Evolutionary conservation across 768 basidiomycete species (phyloP).

Genomic region (Pulveroboletus frians): DNA sequence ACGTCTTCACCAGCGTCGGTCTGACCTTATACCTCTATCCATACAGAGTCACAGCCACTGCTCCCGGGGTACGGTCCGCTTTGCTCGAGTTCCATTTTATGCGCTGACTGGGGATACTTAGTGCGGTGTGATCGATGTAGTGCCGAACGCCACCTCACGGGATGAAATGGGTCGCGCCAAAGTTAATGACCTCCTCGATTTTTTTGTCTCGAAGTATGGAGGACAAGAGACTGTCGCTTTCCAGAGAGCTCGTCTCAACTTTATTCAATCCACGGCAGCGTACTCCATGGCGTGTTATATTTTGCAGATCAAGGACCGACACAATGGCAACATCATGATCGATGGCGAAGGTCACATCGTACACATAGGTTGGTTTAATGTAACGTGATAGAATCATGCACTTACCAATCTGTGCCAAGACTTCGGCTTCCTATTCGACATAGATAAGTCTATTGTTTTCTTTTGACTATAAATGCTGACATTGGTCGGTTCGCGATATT

Average conservation of each 20-base stretch:
- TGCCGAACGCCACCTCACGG: slow-evolving; percentile 94
- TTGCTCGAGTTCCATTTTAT: neutral
- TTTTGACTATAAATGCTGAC: slow-evolving; percentile 21
- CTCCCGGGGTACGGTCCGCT: slow-evolving; percentile 70
- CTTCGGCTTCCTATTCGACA: slow-evolving; percentile 95
- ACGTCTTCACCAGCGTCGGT: slow-evolving; percentile 86
- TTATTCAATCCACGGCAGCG: slow-evolving; percentile 98
- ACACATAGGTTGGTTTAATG: slow-evolving; percentile 69
- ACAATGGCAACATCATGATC: slow-evolving; percentile 99
- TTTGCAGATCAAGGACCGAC: slow-evolving; percentile 96
- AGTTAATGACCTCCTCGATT: slow-evolving; percentile 91
- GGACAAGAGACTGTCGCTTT: slow-evolving; percentile 85
- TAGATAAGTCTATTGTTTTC: slow-evolving; percentile 68
- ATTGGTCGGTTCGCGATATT: slow-evolving; percentile 18
- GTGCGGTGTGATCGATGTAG: slow-evolving; percentile 98
- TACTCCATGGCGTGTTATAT: slow-evolving; percentile 99
- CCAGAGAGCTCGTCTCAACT: slow-evolving; percentile 89
- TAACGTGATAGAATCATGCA: neutral
- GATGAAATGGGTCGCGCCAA: slow-evolving; percentile 99
- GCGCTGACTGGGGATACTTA: slow-evolving; percentile 28
- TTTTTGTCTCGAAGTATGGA: slow-evolving; percentile 92
- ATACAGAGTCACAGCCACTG: slow-evolving; percentile 95
- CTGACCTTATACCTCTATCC: slow-evolving; percentile 90
- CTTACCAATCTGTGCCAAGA: slow-evolving; percentile 43
- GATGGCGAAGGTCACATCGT: slow-evolving; percentile 96